Evolutionary conservation across 176 grass and related monocot species (phyloP).

Genomic region (Phyllostachys edulis): DNA sequence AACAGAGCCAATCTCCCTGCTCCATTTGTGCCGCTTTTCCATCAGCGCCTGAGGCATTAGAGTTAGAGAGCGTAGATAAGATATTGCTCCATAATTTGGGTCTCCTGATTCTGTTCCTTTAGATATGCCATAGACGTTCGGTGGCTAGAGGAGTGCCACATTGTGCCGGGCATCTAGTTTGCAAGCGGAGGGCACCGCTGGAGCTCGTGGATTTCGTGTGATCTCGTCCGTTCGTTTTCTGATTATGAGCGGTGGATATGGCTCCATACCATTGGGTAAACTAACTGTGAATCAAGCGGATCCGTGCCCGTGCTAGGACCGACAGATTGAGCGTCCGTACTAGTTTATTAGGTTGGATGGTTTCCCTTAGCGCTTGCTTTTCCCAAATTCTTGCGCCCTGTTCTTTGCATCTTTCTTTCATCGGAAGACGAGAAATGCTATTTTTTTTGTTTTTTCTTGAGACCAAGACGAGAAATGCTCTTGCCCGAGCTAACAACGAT

Average conservation of each 20-base stretch:
- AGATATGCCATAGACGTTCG: not conserved
- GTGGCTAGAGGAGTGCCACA: not conserved
- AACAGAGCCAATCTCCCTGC: no score
- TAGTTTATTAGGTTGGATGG: not conserved
- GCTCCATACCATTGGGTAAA: not conserved
- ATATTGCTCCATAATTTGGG: not conserved
- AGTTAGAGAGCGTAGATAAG: no score
- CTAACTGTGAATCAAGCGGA: not conserved
- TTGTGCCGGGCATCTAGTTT: not conserved
- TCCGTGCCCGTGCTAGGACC: not conserved
- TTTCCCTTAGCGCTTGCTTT: not conserved
- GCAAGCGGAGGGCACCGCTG: no score
- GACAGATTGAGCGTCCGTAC: not conserved
- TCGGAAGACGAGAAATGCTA: not conserved
- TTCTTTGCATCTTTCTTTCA: not conserved
- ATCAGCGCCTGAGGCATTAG: no score
- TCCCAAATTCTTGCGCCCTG: not conserved
- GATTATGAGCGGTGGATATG: not conserved
- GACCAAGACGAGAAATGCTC: not conserved
- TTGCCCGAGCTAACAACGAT: not conserved
- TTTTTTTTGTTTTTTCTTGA: no score
- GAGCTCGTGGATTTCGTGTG: not conserved
- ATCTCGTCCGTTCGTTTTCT: not conserved
- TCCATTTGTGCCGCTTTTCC: no score
- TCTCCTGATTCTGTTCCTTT: not conserved